Evolutionary conservation across 306 rosid species (phyloP), one percentile per base, ranked within the genome.

Genomic region (Rosa persica): DNA sequence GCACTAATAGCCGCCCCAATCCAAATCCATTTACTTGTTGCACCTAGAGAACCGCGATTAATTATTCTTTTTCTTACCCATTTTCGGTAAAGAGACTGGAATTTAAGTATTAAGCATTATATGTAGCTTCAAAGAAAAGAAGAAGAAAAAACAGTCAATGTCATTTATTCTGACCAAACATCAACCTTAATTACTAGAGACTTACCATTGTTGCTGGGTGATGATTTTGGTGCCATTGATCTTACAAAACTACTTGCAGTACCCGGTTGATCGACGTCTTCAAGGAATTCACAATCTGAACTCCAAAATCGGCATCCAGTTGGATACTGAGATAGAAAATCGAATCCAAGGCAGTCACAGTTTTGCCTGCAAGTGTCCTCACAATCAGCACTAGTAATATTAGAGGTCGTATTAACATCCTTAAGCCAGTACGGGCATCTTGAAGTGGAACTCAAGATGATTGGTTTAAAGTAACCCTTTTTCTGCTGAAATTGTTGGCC

Each of bases 341-440:
- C 3, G 19, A 38, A 81, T 16, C 79, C 88, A 10, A 25, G 36
- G 55, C 73, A 69, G 55, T 69, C 55, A 69, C 73, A 69, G 23
- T 44, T 15, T 49, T 49, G 55, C 55, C 12, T 2, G 6, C 55
- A 49, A 49, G 55, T 49, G 11, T 4, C 5, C 5, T 49, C 11
- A 16, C 55, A 49, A 12, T 49, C 55, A 16, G 11, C 15, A 49
- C 55, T 49, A 49, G 55, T 0, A 16, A 17, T 12, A 49, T 16
- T 49, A 16, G 12, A 49, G 11, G 4, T 49, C 15, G 17, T 16
- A 49, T 49, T 49, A 12, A 49, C 20, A 49, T 12, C 12, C 17
- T 49, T 49, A 5, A 49, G 55, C 20, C 17, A 49, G 55, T 49
- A 49, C 6, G 55, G 55, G 6, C 55, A 49, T 49, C 55, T 49